phyloP scores from a whole-genome alignment of 257 asterid species.

The Euphrasia confusa region DNA sequence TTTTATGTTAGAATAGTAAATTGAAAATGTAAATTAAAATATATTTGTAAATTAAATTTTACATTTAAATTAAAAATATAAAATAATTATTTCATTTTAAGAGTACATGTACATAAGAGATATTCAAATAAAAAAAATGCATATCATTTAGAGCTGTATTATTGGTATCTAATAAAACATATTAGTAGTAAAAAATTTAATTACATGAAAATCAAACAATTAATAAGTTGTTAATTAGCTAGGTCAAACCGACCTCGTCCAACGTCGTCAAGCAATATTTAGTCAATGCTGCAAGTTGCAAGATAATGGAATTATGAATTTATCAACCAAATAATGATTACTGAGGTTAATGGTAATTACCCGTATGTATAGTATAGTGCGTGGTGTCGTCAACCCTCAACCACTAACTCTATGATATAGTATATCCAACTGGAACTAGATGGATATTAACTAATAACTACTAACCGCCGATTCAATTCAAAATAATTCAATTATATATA shows the following conservation, averaged over 20 bases:
- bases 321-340: slow-evolving; percentile 6
- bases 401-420: neutral
- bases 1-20: too few species aligned
- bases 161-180: too few species aligned
- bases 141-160: too few species aligned
- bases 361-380: neutral
- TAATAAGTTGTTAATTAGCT: slow-evolving; percentile 10
- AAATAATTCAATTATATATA: neutral
- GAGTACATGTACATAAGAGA: too few species aligned
- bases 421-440: slow-evolving; percentile 23
- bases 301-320: slow-evolving; percentile 1
- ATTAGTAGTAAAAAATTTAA: too few species aligned
- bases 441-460: slow-evolving; percentile 15
- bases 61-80: too few species aligned
- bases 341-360: slow-evolving; percentile 21
- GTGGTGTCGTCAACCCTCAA: slow-evolving; percentile 32
- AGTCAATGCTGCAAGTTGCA: slow-evolving; percentile 3
- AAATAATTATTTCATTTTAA: too few species aligned
- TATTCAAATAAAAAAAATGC: too few species aligned
- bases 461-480: neutral
- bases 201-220: neutral
- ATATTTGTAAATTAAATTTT: too few species aligned
- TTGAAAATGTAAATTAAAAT: too few species aligned
- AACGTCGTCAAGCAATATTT: neutral
- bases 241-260: slow-evolving; percentile 16